Evolutionary conservation across 441 rosid species (phyloP), one percentile per base, ranked within the genome.

Genomic region (Erodium texanum): DNA sequence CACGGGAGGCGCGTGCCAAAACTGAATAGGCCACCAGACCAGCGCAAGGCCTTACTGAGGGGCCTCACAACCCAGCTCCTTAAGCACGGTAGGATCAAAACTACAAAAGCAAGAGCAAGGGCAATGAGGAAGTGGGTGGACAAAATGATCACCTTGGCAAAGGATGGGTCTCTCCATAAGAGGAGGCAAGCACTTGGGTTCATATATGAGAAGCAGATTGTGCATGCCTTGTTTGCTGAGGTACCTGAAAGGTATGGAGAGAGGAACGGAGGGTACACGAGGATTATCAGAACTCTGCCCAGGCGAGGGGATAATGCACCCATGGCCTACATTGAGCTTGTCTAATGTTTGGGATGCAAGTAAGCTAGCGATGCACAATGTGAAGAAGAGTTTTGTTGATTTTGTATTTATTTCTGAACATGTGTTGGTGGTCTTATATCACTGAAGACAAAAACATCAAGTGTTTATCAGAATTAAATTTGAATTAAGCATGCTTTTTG

Each of bases 301-400:
- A 83, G 97, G 82, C 76, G 97, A 70, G 98, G 98, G 24, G 98
- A 93, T 74, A 93, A 93, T 83, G 98, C 98, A 10, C 97, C 98
- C 5, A 93, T 93, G 98, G 97, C 98, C 0, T 93, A 81, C 74
- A 87, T 90, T 72, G 98, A 93, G 73, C 98, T 93, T 81, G 97
- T 93, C 62, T 29, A 29, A 29, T 29, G 34, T 29, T 29, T 29
- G 34, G 3, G 34, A 29, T 29, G 34, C 34, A 29, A 29, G 34
- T 29, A 29, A 29, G 34, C 34, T 29, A 29, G 34, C 34, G 6
- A 3, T 29, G 34, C 34, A 29, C 6, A 29, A 29, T 29, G 34
- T 29, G 89, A 87, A 29, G 34, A 7, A 29, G 3, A 29, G 3
- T 29, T 29, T 29, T 29, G 84, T 9, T 41, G 48, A 41, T 41